phyloP scores from a whole-genome alignment of 176 grass and related monocot genomes.

The Cocos nucifera region DNA sequence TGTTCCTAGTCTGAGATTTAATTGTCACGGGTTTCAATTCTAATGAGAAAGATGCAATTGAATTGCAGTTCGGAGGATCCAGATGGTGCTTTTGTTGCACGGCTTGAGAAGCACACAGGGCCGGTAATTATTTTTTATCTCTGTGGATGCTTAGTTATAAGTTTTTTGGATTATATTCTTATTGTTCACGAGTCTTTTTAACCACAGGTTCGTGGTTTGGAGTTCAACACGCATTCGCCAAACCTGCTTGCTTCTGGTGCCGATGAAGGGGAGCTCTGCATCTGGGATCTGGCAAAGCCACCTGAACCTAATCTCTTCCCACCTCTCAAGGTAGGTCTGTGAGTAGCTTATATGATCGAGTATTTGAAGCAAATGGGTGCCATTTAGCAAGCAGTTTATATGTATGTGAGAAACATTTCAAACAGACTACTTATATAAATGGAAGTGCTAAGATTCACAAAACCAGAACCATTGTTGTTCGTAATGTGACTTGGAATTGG shows the following conservation, averaged over 20 bases:
- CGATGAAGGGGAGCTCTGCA: constrained; percentile 78
- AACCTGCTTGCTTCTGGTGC: constrained; percentile 82
- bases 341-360: neutral
- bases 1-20: too few relatives aligned
- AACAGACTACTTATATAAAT: too few relatives aligned
- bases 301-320: constrained; percentile 54
- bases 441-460: too few relatives aligned
- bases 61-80: constrained; percentile 62
- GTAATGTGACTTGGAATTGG: too few relatives aligned
- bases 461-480: too few relatives aligned
- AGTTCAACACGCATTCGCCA: constrained; percentile 64
- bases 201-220: constrained; percentile 76
- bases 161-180: constrained; percentile 7
- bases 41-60: too few relatives aligned
- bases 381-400: neutral
- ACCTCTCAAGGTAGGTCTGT: constrained; percentile 55
- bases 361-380: neutral
- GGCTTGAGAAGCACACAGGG: constrained; percentile 79
- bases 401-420: neutral
- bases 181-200: constrained; percentile 8
- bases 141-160: constrained; percentile 2
- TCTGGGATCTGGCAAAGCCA: constrained; percentile 94
- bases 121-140: constrained; percentile 42
- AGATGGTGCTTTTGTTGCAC: constrained; percentile 60
- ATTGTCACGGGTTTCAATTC: too few relatives aligned